Base-by-base conservation (phyloP, 2,329 filamentous ascomycete species). In the Pyrenophora seminiperda region DNA sequence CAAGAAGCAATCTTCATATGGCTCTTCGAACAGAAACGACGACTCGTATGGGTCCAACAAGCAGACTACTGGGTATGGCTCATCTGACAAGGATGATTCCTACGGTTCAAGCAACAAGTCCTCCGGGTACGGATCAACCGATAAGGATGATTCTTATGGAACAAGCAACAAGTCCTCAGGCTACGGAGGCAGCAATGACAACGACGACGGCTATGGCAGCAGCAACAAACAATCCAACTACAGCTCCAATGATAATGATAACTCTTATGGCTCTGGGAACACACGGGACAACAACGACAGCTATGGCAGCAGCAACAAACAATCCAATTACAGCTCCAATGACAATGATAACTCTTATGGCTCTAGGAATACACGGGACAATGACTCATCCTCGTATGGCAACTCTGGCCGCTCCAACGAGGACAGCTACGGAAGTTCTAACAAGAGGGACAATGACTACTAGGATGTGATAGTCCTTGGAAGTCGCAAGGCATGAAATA, bases 51-150 rank as follows among this genome's bases (percentile, higher is more conserved):
- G 41, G 10, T 55, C 52, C 6, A 41, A 36, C 6, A 54, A 54
- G 7, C 30, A 44, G 22, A 46, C 48, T 1, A 44, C 50, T 2
- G 24, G 40, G 6, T 53, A 44, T 30, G 50, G 53, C n/a, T 43
- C 33, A 7, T 43, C 15, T 7, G 44, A 50, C 33, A 30, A 27
- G 11, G 47, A 47, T 32, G 32, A 47, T 27, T 44, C 48, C 4
- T 48, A 48, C 18, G 41, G 41, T n/a, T 55, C 52, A 6, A 41
- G 38, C 4, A 54, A 54, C n/a, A 39, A 44, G 17, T 51, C 48
- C 1, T 53, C 50, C 1, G 31, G 44, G 9, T 40, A 50, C 14
- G 41, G 34, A 14, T 46, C 43, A 4, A 46, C 18, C 34, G 37
- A 46, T 11, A 46, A 46, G 34, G 47, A 47, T 27, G 32, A 47